Conservation (phyloP, 768 basidiomycete genomes). For the Lactarius deliciosus region DNA sequence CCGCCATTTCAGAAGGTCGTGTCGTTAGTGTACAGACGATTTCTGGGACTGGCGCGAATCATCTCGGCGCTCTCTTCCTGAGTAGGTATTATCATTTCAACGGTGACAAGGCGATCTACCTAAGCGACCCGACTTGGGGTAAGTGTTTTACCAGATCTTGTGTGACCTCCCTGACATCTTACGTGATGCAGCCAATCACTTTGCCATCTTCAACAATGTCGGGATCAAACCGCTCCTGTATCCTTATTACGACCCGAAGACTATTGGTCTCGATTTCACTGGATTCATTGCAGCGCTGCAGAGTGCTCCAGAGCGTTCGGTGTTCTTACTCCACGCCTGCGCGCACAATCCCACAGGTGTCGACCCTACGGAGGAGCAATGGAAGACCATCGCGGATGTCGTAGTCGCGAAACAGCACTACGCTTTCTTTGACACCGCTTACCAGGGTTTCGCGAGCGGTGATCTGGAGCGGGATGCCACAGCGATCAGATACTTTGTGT, state of each 20-base stretch:
- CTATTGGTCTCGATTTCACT: slow-evolving; percentile 79
- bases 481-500: slow-evolving; percentile 86
- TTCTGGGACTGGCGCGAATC: slow-evolving; percentile 95
- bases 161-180: not conserved
- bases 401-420: slow-evolving; percentile 76
- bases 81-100: slow-evolving; percentile 75
- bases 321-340: slow-evolving; percentile 90
- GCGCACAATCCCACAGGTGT: slow-evolving; percentile 98
- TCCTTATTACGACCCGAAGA: slow-evolving; percentile 91
- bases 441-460: slow-evolving; percentile 96
- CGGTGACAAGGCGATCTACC: slow-evolving; percentile 66
- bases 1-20: slow-evolving; percentile 67
- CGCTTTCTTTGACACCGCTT: slow-evolving; percentile 94
- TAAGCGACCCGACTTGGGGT: slow-evolving; percentile 97
- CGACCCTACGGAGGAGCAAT: slow-evolving; percentile 87
- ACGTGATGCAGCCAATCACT: slow-evolving; percentile 72
- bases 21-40: slow-evolving; percentile 88
- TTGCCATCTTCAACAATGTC: slow-evolving; percentile 87
- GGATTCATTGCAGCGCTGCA: slow-evolving; percentile 63
- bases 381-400: slow-evolving; percentile 71
- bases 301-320: slow-evolving; percentile 69
- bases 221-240: slow-evolving; percentile 85
- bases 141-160: slow-evolving; percentile 36
- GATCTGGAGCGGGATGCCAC: slow-evolving; percentile 88
- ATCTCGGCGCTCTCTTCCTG: slow-evolving; percentile 86